phyloP scores from a whole-genome alignment of 257 asterid genomes.

The Linaria vulgaris region DNA sequence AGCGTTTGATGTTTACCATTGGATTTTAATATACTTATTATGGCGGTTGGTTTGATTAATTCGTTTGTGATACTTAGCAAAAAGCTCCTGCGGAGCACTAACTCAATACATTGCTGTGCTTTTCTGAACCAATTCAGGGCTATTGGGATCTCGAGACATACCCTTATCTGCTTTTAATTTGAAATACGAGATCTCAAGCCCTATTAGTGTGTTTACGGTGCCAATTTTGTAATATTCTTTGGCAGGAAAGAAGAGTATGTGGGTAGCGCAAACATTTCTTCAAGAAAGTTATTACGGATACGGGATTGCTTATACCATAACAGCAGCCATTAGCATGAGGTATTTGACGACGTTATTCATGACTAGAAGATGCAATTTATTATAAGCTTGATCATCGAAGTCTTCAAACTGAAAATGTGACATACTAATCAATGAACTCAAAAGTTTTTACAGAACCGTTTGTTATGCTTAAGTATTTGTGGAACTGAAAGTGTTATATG shows the following conservation, averaged over 20 bases:
- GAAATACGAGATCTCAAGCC: neutral
- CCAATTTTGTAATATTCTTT: slow-evolving; percentile 14
- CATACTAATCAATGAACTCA: no score
- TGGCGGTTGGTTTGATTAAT: neutral
- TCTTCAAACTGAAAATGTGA: no score
- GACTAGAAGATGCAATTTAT: neutral
- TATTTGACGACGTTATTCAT: slow-evolving; percentile 7
- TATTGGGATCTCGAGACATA: neutral
- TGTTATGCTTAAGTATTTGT: slow-evolving; percentile 10
- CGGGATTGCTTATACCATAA: slow-evolving; percentile 62
- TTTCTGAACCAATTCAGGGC: neutral
- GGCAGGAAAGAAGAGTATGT: slow-evolving; percentile 56
- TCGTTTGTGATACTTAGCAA: neutral
- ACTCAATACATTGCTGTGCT: neutral
- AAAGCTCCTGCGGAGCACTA: no score
- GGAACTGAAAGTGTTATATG: neutral
- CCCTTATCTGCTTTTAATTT: neutral
- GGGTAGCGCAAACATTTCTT: slow-evolving; percentile 48
- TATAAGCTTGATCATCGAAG: slow-evolving; percentile 7
- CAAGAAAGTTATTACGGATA: slow-evolving; percentile 61
- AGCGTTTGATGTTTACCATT: neutral
- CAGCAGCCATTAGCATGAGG: slow-evolving; percentile 64
- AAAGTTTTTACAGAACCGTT: neutral
- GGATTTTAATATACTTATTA: neutral
- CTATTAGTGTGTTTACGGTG: neutral